Evolutionary conservation across 2,329 filamentous ascomycete genomes (phyloP).

Genomic region (Trichophyton benhamiae): DNA sequence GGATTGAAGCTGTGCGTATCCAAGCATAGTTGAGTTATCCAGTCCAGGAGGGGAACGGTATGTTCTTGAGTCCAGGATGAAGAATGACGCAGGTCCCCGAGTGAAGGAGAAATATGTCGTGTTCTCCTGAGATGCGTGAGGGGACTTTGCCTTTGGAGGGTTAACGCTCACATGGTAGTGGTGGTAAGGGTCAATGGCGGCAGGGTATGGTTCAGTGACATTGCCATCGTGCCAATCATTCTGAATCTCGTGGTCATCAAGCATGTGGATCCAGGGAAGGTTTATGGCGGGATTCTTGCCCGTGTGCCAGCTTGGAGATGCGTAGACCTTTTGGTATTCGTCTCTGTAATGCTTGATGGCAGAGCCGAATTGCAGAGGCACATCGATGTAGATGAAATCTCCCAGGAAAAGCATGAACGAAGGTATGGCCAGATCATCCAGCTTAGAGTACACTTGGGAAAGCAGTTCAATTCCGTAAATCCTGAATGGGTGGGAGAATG

Average conservation of each 20-base stretch:
- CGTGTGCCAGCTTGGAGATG: constrained; percentile 71
- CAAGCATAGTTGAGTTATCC: constrained; percentile 74
- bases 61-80: constrained; percentile 82
- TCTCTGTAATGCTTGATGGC: constrained; percentile 65
- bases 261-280: constrained; percentile 92
- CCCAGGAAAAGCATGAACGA: constrained; percentile 50
- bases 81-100: constrained; percentile 85
- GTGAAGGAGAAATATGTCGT: constrained; percentile 81
- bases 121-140: constrained; percentile 43
- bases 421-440: constrained; percentile 44
- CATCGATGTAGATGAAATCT: constrained; percentile 50
- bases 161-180: constrained; percentile 79
- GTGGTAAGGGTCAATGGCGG: constrained; percentile 71
- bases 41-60: constrained; percentile 51
- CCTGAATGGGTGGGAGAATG: constrained; percentile 66
- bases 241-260: constrained; percentile 91
- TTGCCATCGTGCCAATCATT: constrained; percentile 80
- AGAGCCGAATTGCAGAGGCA: constrained; percentile 65
- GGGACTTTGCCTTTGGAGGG: constrained; percentile 48
- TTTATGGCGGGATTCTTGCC: constrained; percentile 45
- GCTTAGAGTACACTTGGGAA: constrained; percentile 55
- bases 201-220: constrained; percentile 63
- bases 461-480: constrained; percentile 71
- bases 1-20: constrained; percentile 62
- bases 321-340: constrained; percentile 92